Conservation (phyloP, 2,329 filamentous ascomycete species). For the Exophiala aquamarina region DNA sequence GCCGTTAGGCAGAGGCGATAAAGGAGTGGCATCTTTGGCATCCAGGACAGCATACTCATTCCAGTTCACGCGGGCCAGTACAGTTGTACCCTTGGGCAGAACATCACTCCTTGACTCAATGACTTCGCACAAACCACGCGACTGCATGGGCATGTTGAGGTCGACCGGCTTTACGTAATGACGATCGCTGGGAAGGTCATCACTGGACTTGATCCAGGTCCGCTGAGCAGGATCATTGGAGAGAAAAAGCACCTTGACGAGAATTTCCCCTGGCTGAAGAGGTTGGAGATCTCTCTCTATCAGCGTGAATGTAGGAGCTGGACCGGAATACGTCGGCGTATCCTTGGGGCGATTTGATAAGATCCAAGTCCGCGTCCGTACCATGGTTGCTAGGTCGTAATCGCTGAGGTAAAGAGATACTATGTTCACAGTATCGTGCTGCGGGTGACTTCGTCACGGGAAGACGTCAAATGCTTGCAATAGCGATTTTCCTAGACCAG, state of each 20-base stretch:
- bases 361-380: conserved; percentile 19
- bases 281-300: conserved; percentile 5
- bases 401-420: too few species aligned
- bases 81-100: conserved; percentile 36
- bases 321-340: conserved; percentile 17
- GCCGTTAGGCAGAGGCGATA: conserved; percentile 7
- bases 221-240: conserved; percentile 56
- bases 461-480: too few species aligned
- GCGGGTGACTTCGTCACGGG: too few species aligned
- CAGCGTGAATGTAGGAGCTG: conserved; percentile 13
- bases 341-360: conserved; percentile 20
- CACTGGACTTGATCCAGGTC: conserved; percentile 45
- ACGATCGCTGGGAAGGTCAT: conserved; percentile 34
- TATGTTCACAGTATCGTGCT: too few species aligned
- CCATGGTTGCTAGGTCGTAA: too few species aligned
- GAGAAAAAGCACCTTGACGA: conserved; percentile 47
- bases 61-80: conserved; percentile 38
- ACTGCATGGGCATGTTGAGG: conserved; percentile 40
- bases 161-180: conserved; percentile 48
- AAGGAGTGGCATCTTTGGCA: conserved; percentile 12
- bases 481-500: too few species aligned
- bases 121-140: conserved; percentile 38
- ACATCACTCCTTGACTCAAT: conserved; percentile 35
- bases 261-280: conserved; percentile 41
- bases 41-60: conserved; percentile 41